A percentile compares a stretch with the other conserved stretches of the same genome.
These are phyloP conservation scores for Wallemia mellicola DNA, from an alignment of 1,284 basidiomycete genomes.

Conservation along the genomic window DNA sequence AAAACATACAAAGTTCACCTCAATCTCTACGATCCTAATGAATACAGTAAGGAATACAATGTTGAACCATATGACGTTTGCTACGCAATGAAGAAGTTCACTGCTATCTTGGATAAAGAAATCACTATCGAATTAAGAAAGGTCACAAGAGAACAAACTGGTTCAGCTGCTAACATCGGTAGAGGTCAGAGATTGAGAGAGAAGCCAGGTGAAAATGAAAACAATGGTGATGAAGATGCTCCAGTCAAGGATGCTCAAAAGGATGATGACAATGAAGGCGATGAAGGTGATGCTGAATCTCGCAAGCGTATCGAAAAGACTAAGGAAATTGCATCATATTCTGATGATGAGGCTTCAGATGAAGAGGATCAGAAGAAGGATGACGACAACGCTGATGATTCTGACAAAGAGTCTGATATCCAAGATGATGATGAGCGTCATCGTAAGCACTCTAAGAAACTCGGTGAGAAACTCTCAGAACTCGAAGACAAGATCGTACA, in stretches of 20 bases:
- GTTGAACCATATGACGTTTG: slow-evolving; percentile 45
- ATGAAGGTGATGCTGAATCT: slow-evolving; percentile 46
- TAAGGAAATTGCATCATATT: slow-evolving; percentile 38
- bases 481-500: background rate
- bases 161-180: slow-evolving; percentile 52
- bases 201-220: slow-evolving; percentile 2
- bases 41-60: slow-evolving; percentile 65
- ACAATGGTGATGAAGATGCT: slow-evolving; percentile 9
- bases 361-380: slow-evolving; percentile 22
- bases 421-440: slow-evolving; percentile 12
- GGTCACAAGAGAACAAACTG: slow-evolving; percentile 46
- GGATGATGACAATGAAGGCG: slow-evolving; percentile 32
- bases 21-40: slow-evolving; percentile 55
- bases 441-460: slow-evolving; percentile 4
- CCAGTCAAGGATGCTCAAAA: slow-evolving; percentile 9
- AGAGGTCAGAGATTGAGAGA: slow-evolving; percentile 32
- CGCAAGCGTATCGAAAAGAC: slow-evolving; percentile 29
- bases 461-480: background rate
- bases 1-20: slow-evolving; percentile 60
- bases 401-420: slow-evolving; percentile 34
- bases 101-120: background rate
- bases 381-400: slow-evolving; percentile 21
- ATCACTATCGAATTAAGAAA: slow-evolving; percentile 57
- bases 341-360: slow-evolving; percentile 27
- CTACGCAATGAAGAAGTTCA: slow-evolving; percentile 15